Evolutionary conservation across 2,329 filamentous ascomycete genomes (phyloP).

Genomic region (Neocatenulostroma microsporum): DNA sequence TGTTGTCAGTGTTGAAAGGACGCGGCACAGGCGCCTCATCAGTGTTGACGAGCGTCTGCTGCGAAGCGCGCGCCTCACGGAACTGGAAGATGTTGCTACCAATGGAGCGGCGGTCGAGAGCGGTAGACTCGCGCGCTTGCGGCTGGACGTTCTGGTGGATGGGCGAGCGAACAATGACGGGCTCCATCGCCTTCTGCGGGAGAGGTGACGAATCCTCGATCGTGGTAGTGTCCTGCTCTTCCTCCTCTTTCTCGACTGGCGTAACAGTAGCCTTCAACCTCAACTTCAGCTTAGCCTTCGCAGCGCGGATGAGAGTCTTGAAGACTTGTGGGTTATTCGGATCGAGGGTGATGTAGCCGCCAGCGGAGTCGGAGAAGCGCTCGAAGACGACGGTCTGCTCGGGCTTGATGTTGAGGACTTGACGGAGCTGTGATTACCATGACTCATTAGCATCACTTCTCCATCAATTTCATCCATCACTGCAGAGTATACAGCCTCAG

Average conservation of each 20-base stretch:
- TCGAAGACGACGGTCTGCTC: slow-evolving; percentile 64
- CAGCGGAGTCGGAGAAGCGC: slow-evolving; percentile 91
- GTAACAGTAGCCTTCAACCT: slow-evolving; percentile 55
- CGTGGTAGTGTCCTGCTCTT: slow-evolving; percentile 10
- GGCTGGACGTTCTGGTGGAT: slow-evolving; percentile 12
- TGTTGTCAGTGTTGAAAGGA: slow-evolving; percentile 28
- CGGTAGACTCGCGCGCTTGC: slow-evolving; percentile 18
- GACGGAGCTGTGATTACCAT: slow-evolving; percentile 53
- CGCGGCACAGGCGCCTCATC: slow-evolving; percentile 36
- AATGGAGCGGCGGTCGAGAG: slow-evolving; percentile 24
- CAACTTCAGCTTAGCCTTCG: slow-evolving; percentile 96
- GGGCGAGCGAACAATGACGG: slow-evolving; percentile 17
- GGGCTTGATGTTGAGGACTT: slow-evolving; percentile 56
- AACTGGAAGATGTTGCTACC: slow-evolving; percentile 33
- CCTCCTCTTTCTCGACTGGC: slow-evolving; percentile 14
- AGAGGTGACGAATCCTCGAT: too few relatives aligned
- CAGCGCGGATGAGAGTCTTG: slow-evolving; percentile 93
- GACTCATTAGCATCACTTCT: too few relatives aligned
- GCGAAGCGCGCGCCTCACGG: slow-evolving; percentile 27
- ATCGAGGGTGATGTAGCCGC: slow-evolving; percentile 71
- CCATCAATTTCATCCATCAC: too few relatives aligned
- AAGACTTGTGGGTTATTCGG: slow-evolving; percentile 72
- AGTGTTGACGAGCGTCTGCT: slow-evolving; percentile 22
- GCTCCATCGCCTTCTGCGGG: slow-evolving; percentile 14
- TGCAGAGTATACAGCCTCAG: too few relatives aligned